Percentiles rank a stretch among this genome's conserved stretches.
Evolutionary conservation across 208 protist genomes (phyloP).

Genomic region (Trypanosoma platydactyli): DNA sequence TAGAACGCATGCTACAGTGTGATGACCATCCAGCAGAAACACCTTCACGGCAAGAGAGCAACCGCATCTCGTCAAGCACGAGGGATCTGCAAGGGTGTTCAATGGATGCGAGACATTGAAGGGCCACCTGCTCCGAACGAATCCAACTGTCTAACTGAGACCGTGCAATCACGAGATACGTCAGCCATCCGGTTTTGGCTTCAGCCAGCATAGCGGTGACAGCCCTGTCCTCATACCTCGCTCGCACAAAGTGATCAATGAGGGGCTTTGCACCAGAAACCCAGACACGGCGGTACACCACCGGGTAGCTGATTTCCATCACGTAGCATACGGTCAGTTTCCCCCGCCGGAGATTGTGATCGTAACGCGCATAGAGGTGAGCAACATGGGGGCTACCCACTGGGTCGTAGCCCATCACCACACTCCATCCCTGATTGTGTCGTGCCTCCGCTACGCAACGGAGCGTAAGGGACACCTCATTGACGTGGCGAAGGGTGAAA

Average conservation of each 20-base stretch:
- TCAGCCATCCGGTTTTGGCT: slow-evolving; percentile 42
- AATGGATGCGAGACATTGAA: slow-evolving; percentile 37
- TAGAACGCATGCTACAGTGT: slow-evolving; percentile 44
- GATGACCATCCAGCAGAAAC: slow-evolving; percentile 68
- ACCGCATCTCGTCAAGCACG: slow-evolving; percentile 31
- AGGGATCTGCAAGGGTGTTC: slow-evolving; percentile 10
- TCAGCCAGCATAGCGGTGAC: slow-evolving; percentile 18
- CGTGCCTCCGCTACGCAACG: slow-evolving; percentile 61
- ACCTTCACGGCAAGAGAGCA: slow-evolving; percentile 47
- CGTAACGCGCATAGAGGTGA: slow-evolving; percentile 61
- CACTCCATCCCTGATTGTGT: slow-evolving; percentile 84
- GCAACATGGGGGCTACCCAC: slow-evolving; percentile 34
- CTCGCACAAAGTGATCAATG: slow-evolving; percentile 65
- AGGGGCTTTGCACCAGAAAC: slow-evolving; percentile 69
- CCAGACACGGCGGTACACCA: slow-evolving; percentile 68
- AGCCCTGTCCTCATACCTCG: slow-evolving; percentile 19
- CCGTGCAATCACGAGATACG: slow-evolving; percentile 59
- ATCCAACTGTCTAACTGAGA: slow-evolving; percentile 67
- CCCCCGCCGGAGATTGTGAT: slow-evolving; percentile 65
- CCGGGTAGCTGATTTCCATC: slow-evolving; percentile 63
- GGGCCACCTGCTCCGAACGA: slow-evolving; percentile 57
- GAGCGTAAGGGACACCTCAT: slow-evolving; percentile 28
- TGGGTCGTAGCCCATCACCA: slow-evolving; percentile 64
- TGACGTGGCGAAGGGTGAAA: slow-evolving; percentile 13
- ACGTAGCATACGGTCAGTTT: slow-evolving; percentile 77